These are phyloP conservation scores for Sporobolus alterniflorus DNA, from an alignment of 202 grass and related monocot genomes.

Conservation along the genomic window DNA sequence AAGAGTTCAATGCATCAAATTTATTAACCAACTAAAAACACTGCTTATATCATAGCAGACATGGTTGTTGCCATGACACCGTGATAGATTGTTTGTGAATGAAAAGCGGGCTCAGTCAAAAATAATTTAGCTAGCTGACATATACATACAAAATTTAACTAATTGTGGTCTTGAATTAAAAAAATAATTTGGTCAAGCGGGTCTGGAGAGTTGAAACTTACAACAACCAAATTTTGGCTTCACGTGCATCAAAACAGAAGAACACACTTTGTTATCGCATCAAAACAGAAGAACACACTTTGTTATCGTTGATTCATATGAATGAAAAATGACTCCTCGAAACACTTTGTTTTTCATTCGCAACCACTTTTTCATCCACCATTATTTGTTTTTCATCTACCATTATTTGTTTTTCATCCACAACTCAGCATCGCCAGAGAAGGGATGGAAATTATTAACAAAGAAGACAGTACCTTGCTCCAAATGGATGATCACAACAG, in stretches of 20 bases:
- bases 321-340: background rate
- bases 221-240: constrained; percentile 9
- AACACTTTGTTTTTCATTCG: no score
- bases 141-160: background rate
- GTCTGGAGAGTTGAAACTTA: constrained; percentile 11
- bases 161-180: background rate
- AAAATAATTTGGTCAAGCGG: constrained; percentile 2
- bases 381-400: no score
- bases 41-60: no score
- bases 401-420: no score
- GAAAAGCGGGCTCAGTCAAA: background rate
- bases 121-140: constrained; percentile 16
- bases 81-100: background rate
- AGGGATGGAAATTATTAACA: no score
- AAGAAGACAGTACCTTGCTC: no score
- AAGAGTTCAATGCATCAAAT: no score
- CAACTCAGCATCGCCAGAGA: no score
- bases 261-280: constrained; percentile 9
- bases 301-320: background rate
- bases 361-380: no score
- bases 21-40: no score
- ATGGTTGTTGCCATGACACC: no score
- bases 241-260: background rate
- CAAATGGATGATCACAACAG: no score
- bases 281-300: background rate